phyloP scores from a whole-genome alignment of 805 yeast genomes.

The Vanderwaltozyma verrucispora region DNA sequence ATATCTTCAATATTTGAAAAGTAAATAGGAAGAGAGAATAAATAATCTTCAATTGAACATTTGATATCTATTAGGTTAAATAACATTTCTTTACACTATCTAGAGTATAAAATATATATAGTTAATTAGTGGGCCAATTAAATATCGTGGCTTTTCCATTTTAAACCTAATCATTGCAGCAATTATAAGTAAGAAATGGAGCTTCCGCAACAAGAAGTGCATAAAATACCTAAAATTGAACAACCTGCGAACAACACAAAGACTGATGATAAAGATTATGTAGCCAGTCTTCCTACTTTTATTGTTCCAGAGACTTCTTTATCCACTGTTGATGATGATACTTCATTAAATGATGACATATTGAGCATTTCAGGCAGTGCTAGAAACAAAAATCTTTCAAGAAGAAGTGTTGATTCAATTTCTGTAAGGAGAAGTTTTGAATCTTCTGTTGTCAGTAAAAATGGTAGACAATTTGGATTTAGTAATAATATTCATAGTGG shows the following conservation, averaged over 20 bases:
- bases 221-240: not conserved
- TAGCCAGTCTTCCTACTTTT: constrained; percentile 1
- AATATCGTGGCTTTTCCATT: too few relatives aligned
- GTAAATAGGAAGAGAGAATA: too few relatives aligned
- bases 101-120: too few relatives aligned
- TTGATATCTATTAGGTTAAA: too few relatives aligned
- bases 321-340: constrained; percentile 11
- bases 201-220: not conserved
- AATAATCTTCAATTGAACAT: too few relatives aligned
- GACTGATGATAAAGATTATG: too few relatives aligned
- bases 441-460: constrained; percentile 17
- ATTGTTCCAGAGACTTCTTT: constrained; percentile 1
- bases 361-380: constrained; percentile 18
- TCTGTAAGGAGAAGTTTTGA: constrained; percentile 26
- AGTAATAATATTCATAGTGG: constrained; percentile 21
- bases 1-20: too few relatives aligned
- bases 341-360: constrained; percentile 29
- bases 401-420: constrained; percentile 18
- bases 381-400: constrained; percentile 9
- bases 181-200: not conserved
- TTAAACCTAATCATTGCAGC: too few relatives aligned
- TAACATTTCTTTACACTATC: too few relatives aligned
- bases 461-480: constrained; percentile 10
- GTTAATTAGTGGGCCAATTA: too few relatives aligned
- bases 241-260: not conserved